Conservation (phyloP, 129 eudicot genomes). For the Erigeron canadensis region DNA sequence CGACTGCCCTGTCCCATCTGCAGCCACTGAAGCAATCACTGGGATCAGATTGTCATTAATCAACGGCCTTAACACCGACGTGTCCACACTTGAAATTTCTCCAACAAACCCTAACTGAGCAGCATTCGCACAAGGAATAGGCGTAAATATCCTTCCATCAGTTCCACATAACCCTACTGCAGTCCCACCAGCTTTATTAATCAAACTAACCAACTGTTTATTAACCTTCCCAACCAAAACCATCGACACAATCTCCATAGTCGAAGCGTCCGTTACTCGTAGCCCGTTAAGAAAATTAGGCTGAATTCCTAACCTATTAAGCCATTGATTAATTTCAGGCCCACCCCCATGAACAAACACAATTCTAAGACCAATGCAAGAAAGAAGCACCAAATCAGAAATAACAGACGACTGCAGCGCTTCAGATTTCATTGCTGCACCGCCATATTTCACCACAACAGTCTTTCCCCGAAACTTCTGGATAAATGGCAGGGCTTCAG, state of each 20-base stretch:
- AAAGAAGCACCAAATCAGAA: slow-evolving; percentile 75
- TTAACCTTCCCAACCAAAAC: slow-evolving; percentile 89
- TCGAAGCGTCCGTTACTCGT: slow-evolving; percentile 75
- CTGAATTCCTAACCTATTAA: slow-evolving; percentile 45
- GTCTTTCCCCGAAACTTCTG: slow-evolving; percentile 85
- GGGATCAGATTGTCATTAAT: slow-evolving; percentile 64
- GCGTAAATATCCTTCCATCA: slow-evolving; percentile 76
- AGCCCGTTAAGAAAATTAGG: slow-evolving; percentile 78
- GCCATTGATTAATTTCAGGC: slow-evolving; percentile 92
- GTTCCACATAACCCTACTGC: slow-evolving; percentile 83
- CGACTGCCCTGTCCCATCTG: slow-evolving; percentile 65
- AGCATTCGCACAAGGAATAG: slow-evolving; percentile 66
- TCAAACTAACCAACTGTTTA: slow-evolving; percentile 65
- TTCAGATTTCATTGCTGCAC: slow-evolving; percentile 92
- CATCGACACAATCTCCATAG: slow-evolving; percentile 96
- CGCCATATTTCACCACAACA: slow-evolving; percentile 85
- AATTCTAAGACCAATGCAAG: slow-evolving; percentile 82
- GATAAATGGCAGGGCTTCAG: slow-evolving; percentile 91
- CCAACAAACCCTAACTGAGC: slow-evolving; percentile 86
- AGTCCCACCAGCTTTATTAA: slow-evolving; percentile 85
- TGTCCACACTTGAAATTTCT: slow-evolving; percentile 68
- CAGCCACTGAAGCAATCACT: slow-evolving; percentile 94
- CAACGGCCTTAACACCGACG: slow-evolving; percentile 60
- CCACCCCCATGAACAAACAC: slow-evolving; percentile 97
- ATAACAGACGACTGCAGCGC: slow-evolving; percentile 75